Percentiles rank a stretch among this genome's conserved stretches.
Conservation (phyloP, 2,329 filamentous ascomycete genomes). For the Teratosphaeria pseudoeucalypti region DNA sequence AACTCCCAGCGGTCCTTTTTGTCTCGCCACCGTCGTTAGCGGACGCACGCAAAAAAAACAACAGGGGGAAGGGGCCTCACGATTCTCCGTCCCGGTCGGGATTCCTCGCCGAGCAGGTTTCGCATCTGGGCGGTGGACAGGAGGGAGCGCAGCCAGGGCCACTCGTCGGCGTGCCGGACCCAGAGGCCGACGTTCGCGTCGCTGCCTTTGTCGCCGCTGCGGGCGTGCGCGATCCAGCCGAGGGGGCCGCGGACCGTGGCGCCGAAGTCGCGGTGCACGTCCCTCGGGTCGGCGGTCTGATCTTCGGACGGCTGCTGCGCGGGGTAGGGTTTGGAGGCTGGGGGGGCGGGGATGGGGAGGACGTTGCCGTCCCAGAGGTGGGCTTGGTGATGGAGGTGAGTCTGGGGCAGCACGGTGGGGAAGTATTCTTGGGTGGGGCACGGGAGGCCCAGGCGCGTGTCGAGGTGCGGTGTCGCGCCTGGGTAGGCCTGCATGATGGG, state of each 20-base stretch:
- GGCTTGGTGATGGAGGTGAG: conserved; percentile 17
- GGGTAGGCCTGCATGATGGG: conserved; percentile 25
- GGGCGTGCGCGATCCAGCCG: conserved; percentile 27
- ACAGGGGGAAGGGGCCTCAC: conserved; percentile 8
- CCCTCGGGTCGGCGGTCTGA: conserved; percentile 1
- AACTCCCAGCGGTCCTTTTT: conserved; percentile 23
- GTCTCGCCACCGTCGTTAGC: background rate
- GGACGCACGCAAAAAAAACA: background rate
- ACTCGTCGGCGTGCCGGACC: conserved; percentile 27
- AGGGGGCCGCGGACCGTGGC: conserved; percentile 27
- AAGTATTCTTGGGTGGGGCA: conserved; percentile 34
- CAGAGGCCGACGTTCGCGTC: conserved; percentile 31
- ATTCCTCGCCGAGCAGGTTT: conserved; percentile 24
- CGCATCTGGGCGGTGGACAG: conserved; percentile 19
- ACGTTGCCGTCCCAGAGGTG: conserved; percentile 21
- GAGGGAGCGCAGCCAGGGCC: conserved; percentile 22
- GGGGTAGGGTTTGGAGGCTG: conserved; percentile 21
- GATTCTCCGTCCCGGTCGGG: conserved; percentile 23
- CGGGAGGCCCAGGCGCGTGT: conserved; percentile 30
- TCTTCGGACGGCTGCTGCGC: conserved; percentile 26
- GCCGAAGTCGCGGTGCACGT: conserved; percentile 20
- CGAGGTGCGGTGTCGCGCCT: conserved; percentile 22
- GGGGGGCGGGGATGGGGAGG: conserved; percentile 25
- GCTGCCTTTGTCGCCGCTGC: conserved; percentile 25
- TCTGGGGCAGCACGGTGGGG: conserved; percentile 27